Conservation (phyloP, 306 rosid species). For the Dryas drummondii region DNA sequence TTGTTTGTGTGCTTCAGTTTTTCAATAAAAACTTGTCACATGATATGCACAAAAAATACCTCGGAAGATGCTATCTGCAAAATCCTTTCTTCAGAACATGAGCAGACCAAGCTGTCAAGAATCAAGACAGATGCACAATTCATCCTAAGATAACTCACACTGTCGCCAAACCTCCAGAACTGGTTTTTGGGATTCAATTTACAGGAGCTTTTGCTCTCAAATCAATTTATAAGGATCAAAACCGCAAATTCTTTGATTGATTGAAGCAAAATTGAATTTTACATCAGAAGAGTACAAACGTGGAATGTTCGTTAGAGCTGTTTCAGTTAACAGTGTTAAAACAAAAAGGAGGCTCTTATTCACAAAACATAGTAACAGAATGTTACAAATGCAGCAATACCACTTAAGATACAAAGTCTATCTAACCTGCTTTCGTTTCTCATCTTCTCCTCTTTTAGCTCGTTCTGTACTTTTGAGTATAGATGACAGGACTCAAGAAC, state of each 20-base stretch:
- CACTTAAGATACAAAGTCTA: conserved; percentile 45
- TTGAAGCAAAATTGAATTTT: conserved; percentile 32
- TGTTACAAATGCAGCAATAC: conserved; percentile 38
- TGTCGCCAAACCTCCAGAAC: no score
- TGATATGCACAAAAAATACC: no score
- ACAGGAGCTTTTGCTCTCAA: conserved; percentile 10
- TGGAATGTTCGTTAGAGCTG: conserved; percentile 31
- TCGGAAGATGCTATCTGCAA: no score
- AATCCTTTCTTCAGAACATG: no score
- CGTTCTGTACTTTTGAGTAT: conserved; percentile 70
- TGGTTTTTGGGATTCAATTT: no score
- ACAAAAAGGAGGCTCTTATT: conserved; percentile 22
- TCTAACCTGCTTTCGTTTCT: conserved; percentile 72
- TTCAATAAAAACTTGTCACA: no score
- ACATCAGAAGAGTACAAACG: conserved; percentile 24
- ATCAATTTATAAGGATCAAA: background rate
- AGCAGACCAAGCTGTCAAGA: no score
- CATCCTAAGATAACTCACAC: no score
- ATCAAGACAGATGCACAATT: no score
- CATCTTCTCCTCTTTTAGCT: conserved; percentile 84
- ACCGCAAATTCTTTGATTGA: conserved; percentile 4
- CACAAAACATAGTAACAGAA: conserved; percentile 55
- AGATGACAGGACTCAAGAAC: conserved; percentile 70
- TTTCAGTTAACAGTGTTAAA: conserved; percentile 27
- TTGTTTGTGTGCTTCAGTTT: background rate